phyloP scores from a whole-genome alignment of 2,329 filamentous ascomycete species.

The Fonsecaea monophora region DNA sequence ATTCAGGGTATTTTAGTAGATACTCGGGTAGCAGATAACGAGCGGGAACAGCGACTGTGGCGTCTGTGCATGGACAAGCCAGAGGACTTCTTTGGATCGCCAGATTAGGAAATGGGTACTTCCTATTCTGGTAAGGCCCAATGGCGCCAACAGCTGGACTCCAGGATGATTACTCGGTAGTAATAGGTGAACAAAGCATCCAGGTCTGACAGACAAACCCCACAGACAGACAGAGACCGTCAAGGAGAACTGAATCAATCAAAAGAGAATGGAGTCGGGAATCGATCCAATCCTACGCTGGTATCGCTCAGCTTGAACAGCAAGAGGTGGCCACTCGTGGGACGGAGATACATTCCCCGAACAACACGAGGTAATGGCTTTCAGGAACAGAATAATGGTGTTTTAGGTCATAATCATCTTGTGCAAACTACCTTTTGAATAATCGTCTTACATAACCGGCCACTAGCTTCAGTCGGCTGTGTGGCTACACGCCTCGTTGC shows the following conservation, averaged over 20 bases:
- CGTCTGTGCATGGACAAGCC: not conserved
- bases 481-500: constrained; percentile 5
- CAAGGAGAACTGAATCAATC: not conserved
- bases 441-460: constrained; percentile 9
- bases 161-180: too few relatives aligned
- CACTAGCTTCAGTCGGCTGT: not conserved
- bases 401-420: not conserved
- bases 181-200: not conserved
- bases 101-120: constrained; percentile 20
- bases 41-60: constrained; percentile 1
- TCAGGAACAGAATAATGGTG: not conserved
- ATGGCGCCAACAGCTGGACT: not conserved
- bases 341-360: not conserved
- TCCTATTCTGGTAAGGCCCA: constrained; percentile 1
- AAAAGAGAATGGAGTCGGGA: not conserved
- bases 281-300: not conserved
- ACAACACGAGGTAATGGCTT: not conserved
- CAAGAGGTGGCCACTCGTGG: not conserved
- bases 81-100: constrained; percentile 14
- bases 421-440: not conserved
- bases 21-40: not conserved
- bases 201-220: not conserved
- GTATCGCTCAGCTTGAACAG: not conserved
- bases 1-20: not conserved
- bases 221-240: not conserved